Evolutionary conservation across 371 early-diverging fungal genomes (phyloP), one percentile per base, ranked within the genome.

Genomic region (Mucor velutinosus): DNA sequence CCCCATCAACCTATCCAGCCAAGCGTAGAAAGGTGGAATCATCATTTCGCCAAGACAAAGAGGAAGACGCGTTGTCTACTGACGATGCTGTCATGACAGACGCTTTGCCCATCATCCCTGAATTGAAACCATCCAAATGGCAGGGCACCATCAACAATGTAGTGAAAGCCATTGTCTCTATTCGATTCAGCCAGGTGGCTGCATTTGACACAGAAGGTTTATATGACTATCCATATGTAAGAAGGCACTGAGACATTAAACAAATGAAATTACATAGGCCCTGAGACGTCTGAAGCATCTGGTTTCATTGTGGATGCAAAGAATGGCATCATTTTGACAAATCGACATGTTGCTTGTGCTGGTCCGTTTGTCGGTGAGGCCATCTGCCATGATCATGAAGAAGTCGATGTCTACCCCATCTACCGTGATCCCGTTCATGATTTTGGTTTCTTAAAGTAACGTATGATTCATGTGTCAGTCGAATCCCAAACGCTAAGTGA

Each of bases 291-390:
- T 27, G 81, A 83, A 45, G 97, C 98, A 1, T 91, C 98, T 10
- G 98, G 98, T 12, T 97, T 97, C 74, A 90, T 98, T 12, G 97
- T 98, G 1, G 97, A 98, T 70, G 93, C 92, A 7, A 68, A 87
- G 65, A 84, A 83, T 3, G 98, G 96, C 14, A 85, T 97, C 41
- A 93, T 97, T 57, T 85, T 97, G 33, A 92, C 98, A 8, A 97
- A 97, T 76, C 85, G 97, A 14, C 98, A 97, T 68, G 96, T 97
- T 23, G 94, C 93, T 15, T 92, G 93, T 60, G 89, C 95, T 1
- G 97, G 94, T 12, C 98, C 98, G 5, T 91, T 95, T 69, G 91
- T 94, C 1, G 96, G 94, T 23, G 91, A 90, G 74, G 92, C 94
- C 7, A 84, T 96, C 53, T 95, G 92, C 65, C 90, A 92, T 71